A percentile compares a stretch with the other conserved stretches of the same genome.
phyloP scores from a whole-genome alignment of 495 filamentous ascomycete genomes.

The Neurospora intermedia region DNA sequence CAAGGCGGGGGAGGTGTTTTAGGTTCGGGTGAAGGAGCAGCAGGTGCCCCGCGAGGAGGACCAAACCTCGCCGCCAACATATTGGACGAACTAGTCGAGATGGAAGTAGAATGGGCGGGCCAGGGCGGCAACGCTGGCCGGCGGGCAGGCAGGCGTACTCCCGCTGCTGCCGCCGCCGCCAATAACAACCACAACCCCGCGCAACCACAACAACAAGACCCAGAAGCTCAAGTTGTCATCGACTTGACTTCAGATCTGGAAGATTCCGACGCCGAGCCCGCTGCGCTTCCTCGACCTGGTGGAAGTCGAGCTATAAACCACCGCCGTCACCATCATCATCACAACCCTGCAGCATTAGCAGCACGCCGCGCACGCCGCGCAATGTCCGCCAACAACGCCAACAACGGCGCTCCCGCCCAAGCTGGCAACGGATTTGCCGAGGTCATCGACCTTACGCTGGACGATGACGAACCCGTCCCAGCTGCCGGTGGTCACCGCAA shows the following conservation, averaged over 20 bases:
- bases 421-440: conserved; percentile 11
- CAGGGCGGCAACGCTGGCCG: neutral
- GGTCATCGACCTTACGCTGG: conserved; percentile 30
- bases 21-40: neutral
- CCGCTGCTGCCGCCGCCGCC: neutral
- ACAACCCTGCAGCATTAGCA: neutral
- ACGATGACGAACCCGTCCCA: conserved; percentile 16
- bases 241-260: neutral
- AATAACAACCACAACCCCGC: neutral
- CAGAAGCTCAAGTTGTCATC: conserved; percentile 3
- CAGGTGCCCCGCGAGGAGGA: neutral
- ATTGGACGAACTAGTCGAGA: conserved; percentile 9
- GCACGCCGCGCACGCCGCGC: conserved; percentile 16
- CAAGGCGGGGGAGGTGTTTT: neutral
- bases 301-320: neutral
- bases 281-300: neutral
- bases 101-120: conserved; percentile 3
- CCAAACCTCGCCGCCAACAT: neutral
- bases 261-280: neutral
- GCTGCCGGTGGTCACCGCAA: neutral
- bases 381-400: conserved; percentile 17
- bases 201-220: conserved; percentile 10
- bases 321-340: neutral
- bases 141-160: neutral
- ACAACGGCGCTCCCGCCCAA: conserved; percentile 28